These are phyloP conservation scores for Tolypocladium ovalisporum DNA, from an alignment of 2,329 filamentous ascomycete species.

Conservation along the genomic window DNA sequence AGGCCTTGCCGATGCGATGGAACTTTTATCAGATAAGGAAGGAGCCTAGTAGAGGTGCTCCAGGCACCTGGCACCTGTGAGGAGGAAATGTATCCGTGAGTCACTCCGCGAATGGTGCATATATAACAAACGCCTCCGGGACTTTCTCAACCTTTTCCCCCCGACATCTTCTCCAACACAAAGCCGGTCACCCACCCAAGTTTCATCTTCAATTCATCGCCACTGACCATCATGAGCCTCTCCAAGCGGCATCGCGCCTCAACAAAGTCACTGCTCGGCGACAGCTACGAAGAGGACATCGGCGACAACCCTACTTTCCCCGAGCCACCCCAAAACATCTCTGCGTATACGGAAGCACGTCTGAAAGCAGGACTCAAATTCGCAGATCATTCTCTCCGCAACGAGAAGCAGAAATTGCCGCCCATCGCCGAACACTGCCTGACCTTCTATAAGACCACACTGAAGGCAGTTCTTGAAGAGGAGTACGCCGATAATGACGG, in stretches of 20 bases:
- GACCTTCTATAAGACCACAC: neutral
- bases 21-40: too few relatives aligned
- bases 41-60: too few relatives aligned
- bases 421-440: neutral
- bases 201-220: too few relatives aligned
- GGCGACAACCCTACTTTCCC: neutral
- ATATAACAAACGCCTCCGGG: too few relatives aligned
- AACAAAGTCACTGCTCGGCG: neutral
- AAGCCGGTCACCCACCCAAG: too few relatives aligned
- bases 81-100: too few relatives aligned
- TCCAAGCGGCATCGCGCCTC: neutral
- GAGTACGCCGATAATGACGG: neutral
- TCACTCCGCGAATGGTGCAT: too few relatives aligned
- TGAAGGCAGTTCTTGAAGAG: neutral
- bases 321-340: neutral
- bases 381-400: neutral
- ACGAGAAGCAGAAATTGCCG: neutral
- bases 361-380: neutral
- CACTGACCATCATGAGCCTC: neutral
- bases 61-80: too few relatives aligned
- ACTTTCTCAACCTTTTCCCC: too few relatives aligned
- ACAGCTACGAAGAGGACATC: neutral
- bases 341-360: neutral
- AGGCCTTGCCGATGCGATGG: too few relatives aligned
- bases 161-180: too few relatives aligned